Evolutionary conservation across 2,329 filamentous ascomycete genomes (phyloP), one percentile per base, ranked within the genome.

Genomic region (Bisporella sp.): DNA sequence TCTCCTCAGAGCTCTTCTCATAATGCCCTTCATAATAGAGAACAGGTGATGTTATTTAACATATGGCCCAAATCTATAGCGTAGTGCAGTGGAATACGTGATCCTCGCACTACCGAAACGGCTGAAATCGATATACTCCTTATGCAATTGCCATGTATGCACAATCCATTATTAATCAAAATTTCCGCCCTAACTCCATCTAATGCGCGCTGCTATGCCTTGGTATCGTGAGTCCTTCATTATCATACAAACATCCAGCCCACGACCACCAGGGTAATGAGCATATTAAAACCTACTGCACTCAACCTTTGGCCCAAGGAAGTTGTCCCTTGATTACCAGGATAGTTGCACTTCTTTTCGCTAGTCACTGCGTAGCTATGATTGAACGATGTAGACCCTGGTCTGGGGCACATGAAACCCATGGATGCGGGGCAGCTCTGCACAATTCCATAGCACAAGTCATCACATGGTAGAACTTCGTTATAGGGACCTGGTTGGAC

Each of bases 401-500:
- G 67, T 21, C 62, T 54, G 1, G 93, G 92, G 69, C 93, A 99
- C 1, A 66, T 70, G 61, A 99, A 96, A 0, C 76, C 74, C 59
- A 99, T 71, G 1, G 75, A 69, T 0, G 89, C 77, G 0, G 93
- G 92, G 68, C 93, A 99, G 63, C 80, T 89, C 68, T 86, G 83
- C 8, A 95, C 87, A 1, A 99, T 75, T 48, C 85, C 81, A 65
- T 90, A 93, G 71, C 93, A 99, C 46, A 96, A 71, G 57, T 95
- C 86, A 54, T 87, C 80, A 62, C 92, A 97, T 0, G 93, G 93
- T 6, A 96, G 72, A 21, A 97, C 73, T 71, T 99, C 93, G 64
- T 91, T 95, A 70, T 99, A 97, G 0, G 93, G 93, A 0, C 93
- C 93, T 0, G 93, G 91, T 54, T 76, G 69, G 52, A 97, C 81